These are phyloP conservation scores for Cynara cardunculus DNA, from an alignment of 129 eudicot genomes.

Conservation along the genomic window DNA sequence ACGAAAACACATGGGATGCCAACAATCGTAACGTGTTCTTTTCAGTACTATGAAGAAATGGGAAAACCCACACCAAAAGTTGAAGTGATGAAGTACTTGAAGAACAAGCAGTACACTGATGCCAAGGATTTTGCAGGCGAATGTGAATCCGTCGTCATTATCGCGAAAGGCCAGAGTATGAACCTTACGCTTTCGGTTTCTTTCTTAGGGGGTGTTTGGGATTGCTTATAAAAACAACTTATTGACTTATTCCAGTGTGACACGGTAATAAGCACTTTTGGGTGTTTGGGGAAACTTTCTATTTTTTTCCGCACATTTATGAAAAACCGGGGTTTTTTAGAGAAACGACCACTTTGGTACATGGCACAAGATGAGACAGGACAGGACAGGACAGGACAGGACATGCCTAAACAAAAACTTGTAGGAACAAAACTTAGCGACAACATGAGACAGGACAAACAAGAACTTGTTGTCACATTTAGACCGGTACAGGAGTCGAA, in stretches of 20 bases:
- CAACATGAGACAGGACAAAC: not conserved
- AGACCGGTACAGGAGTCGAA: not conserved
- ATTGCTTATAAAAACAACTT: no score
- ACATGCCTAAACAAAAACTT: not conserved
- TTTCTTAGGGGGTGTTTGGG: no score
- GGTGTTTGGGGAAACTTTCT: not conserved
- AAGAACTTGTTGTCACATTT: not conserved
- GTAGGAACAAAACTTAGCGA: not conserved
- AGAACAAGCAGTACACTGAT: slow-evolving; percentile 66
- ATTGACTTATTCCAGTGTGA: no score
- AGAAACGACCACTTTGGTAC: not conserved
- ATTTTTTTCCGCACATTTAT: not conserved
- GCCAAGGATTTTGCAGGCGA: slow-evolving; percentile 93
- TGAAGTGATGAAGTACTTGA: slow-evolving; percentile 83
- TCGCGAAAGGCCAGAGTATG: slow-evolving; percentile 96
- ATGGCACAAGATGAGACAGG: not conserved
- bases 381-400: not conserved
- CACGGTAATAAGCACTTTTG: no score
- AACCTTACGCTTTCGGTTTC: slow-evolving; percentile 5
- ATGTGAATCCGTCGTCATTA: slow-evolving; percentile 91
- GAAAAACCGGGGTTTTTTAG: not conserved
- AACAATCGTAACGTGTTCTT: not conserved
- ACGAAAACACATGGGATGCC: not conserved
- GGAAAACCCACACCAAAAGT: slow-evolving; percentile 94
- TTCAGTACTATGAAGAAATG: slow-evolving; percentile 91